These are phyloP conservation scores for Scenedesmus sp. DNA, from an alignment of 163 green algal species.

Conservation along the genomic window DNA sequence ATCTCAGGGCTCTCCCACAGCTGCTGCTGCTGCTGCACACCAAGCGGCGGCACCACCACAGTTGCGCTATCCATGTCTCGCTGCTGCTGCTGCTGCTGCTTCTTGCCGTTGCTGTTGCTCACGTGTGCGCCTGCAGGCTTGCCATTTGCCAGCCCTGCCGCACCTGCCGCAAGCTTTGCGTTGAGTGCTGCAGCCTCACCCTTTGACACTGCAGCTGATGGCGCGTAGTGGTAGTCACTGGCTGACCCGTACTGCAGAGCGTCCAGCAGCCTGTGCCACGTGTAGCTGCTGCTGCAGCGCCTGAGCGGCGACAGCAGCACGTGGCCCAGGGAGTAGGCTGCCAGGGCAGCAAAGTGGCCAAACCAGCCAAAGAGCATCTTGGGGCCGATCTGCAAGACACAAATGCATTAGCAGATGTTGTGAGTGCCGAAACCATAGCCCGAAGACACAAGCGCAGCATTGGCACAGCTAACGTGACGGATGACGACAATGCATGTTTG, in stretches of 20 bases:
- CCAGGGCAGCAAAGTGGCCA: conserved; percentile 72
- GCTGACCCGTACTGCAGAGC: conserved; percentile 63
- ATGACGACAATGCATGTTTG: too few species aligned
- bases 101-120: neutral
- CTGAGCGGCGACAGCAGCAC: conserved; percentile 60
- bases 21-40: neutral
- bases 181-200: neutral
- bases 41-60: neutral
- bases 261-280: conserved; percentile 56
- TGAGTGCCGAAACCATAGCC: neutral
- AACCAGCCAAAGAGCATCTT: conserved; percentile 73
- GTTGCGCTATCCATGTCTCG: neutral
- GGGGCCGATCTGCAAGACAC: conserved; percentile 62
- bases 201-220: neutral
- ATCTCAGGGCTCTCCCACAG: neutral
- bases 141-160: neutral
- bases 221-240: conserved; percentile 51
- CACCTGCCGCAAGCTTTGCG: neutral
- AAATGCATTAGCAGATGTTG: neutral
- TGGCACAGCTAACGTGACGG: too few species aligned
- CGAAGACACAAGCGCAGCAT: neutral
- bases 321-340: conserved; percentile 67
- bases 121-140: neutral
- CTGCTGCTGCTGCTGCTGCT: conserved; percentile 22
- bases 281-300: conserved; percentile 9